Base-by-base conservation (phyloP, 2,329 filamentous ascomycete genomes). In the Paracoccidioides brasiliensis region DNA sequence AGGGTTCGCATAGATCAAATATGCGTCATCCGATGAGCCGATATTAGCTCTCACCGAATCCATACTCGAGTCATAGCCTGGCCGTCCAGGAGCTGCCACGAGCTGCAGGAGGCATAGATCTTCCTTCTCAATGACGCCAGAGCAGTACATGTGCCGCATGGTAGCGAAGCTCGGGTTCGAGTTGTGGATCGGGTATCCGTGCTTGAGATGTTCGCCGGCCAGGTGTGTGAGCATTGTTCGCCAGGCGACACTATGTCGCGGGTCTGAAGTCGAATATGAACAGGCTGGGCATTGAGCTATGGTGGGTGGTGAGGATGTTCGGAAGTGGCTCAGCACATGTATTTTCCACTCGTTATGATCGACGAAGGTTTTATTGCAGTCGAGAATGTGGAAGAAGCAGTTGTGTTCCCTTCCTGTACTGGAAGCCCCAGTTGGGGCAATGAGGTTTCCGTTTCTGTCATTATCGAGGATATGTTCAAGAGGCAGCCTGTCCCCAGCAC, bases 241-340 rank as follows among this genome's bases (percentile, higher is more conserved):
- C 73, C 73, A 76, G 5, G 70, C 72, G 5, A 65, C 63, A 3
- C 64, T 61, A 14, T 59, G 12, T 54, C 62, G 55, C 52, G 64
- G 54, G 35, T 64, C 59, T 48, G 60, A 42, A 42, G 59, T 59
- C 51, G 60, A 58, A 5, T 59, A 48, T 32, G 69, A 66, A 54
- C 73, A 76, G 42, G 75, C 61, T n/a, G 72, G 72, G 57, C 73
- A 76, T n/a, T 66, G 65, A 22, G 72, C 73, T 6, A 64, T 69
- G 28, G 62, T 62, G 3, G 73, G 73, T 7, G 72, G 65, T 38
- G 67, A 64, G 53, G 71, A 66, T 1, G 69, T 68, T 12, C 69
- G 69, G 57, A 76, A 75, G 57, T 76, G 73, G 52, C 72, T 72
- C 30, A 72, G 65, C 48, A 75, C 71, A 59, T 76, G 73, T 7